Conservation (phyloP, 129 eudicot species). For the Tagetes patula region DNA sequence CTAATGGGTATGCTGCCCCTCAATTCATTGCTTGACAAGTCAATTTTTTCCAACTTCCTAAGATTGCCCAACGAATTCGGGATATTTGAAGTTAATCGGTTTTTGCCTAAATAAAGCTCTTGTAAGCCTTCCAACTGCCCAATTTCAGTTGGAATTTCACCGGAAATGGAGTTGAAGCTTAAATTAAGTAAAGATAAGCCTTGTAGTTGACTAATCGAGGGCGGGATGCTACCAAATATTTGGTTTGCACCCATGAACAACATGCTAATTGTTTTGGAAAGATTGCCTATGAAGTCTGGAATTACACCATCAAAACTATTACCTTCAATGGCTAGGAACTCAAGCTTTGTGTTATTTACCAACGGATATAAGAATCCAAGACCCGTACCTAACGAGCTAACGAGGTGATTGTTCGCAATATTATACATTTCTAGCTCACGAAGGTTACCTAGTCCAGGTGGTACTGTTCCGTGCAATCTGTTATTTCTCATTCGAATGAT, state of each 20-base stretch:
- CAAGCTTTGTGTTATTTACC: conserved; percentile 53
- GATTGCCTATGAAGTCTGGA: conserved; percentile 66
- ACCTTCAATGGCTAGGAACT: conserved; percentile 54
- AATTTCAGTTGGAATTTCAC: conserved; percentile 48
- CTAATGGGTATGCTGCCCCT: conserved; percentile 49
- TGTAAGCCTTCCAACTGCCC: conserved; percentile 48
- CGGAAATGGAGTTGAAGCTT: conserved; percentile 46
- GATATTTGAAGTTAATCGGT: conserved; percentile 39
- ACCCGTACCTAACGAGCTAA: conserved; percentile 37
- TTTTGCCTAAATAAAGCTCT: conserved; percentile 43
- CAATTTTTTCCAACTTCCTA: conserved; percentile 32
- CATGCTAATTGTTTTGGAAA: conserved; percentile 48
- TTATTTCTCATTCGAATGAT: conserved; percentile 56
- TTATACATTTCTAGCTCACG: conserved; percentile 56
- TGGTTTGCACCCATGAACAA: conserved; percentile 53
- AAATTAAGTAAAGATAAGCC: conserved; percentile 45
- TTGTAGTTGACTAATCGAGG: conserved; percentile 48
- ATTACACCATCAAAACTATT: conserved; percentile 58
- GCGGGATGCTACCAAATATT: conserved; percentile 47
- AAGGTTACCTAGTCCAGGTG: conserved; percentile 68
- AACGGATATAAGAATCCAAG: conserved; percentile 51
- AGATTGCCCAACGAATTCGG: conserved; percentile 61
- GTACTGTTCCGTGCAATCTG: conserved; percentile 53
- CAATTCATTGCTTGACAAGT: conserved; percentile 52
- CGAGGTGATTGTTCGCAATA: conserved; percentile 56